A percentile compares a stretch with the other conserved stretches of the same genome.
These are phyloP conservation scores for Earliella scabrosa DNA, from an alignment of 1,284 basidiomycete genomes.

Conservation along the genomic window DNA sequence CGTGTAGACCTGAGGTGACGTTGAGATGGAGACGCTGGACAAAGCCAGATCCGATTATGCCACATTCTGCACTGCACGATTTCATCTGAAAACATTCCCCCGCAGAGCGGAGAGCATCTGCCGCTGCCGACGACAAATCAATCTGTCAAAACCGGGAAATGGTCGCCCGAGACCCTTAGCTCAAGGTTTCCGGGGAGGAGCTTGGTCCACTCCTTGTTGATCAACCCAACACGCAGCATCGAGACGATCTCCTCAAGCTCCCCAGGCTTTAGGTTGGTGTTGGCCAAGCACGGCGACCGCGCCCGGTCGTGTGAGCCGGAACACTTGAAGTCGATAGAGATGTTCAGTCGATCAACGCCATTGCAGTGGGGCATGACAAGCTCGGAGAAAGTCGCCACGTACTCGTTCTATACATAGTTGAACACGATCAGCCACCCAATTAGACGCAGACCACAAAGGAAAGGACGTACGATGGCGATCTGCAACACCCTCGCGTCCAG, in stretches of 20 bases:
- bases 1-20: neutral
- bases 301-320: neutral
- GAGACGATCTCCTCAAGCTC: neutral
- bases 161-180: neutral
- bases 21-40: neutral
- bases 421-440: too few relatives aligned
- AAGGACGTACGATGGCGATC: neutral
- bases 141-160: neutral
- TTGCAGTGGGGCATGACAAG: neutral
- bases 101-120: too few relatives aligned
- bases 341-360: neutral
- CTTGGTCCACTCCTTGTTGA: neutral
- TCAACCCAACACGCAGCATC: neutral
- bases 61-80: neutral
- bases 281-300: neutral
- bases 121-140: too few relatives aligned
- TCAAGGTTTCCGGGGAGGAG: constrained; percentile 2
- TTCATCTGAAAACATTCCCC: too few relatives aligned
- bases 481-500: neutral
- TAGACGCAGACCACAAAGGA: too few relatives aligned
- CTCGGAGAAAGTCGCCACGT: neutral
- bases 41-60: too few relatives aligned
- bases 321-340: neutral
- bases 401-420: neutral
- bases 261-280: neutral